A percentile compares a stretch with the other conserved stretches of the same genome.
Evolutionary conservation across 2,329 filamentous ascomycete genomes (phyloP).

Genomic region (Rhynchosporium graminicola): DNA sequence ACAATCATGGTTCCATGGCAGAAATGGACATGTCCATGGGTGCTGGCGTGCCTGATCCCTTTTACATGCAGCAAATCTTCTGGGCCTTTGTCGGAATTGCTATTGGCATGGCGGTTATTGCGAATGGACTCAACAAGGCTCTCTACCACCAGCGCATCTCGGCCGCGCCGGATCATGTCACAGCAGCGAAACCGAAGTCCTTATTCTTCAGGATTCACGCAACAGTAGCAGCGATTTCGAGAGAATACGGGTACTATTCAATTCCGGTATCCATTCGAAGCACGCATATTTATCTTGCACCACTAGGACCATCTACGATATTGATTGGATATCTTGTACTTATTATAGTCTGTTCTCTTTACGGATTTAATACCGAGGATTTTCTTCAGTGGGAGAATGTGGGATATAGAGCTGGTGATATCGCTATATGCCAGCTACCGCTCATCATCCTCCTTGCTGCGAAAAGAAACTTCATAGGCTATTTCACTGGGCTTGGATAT

Average conservation of each 20-base stretch:
- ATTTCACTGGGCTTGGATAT: slow-evolving; percentile 66
- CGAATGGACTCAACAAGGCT: slow-evolving; percentile 49
- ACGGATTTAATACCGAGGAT: slow-evolving; percentile 52
- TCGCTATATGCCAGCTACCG: slow-evolving; percentile 65
- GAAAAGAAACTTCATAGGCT: slow-evolving; percentile 60
- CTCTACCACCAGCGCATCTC: slow-evolving; percentile 54
- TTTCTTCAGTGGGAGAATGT: slow-evolving; percentile 55
- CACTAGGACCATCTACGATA: slow-evolving; percentile 44
- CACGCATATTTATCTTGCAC: slow-evolving; percentile 42
- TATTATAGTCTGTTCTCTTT: slow-evolving; percentile 57
- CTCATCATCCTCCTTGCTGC: slow-evolving; percentile 62
- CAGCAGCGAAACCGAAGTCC: slow-evolving; percentile 55
- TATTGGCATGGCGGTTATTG: slow-evolving; percentile 46
- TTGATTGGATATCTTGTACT: slow-evolving; percentile 50
- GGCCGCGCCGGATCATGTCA: slow-evolving; percentile 42
- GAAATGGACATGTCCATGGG: slow-evolving; percentile 15
- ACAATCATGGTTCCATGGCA: slow-evolving; percentile 20
- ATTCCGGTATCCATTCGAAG: slow-evolving; percentile 40
- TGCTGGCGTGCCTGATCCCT: slow-evolving; percentile 42
- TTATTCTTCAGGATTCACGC: slow-evolving; percentile 50
- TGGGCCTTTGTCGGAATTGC: slow-evolving; percentile 49
- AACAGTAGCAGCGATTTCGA: slow-evolving; percentile 53
- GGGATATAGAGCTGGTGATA: slow-evolving; percentile 65
- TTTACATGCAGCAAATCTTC: slow-evolving; percentile 48
- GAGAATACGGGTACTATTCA: slow-evolving; percentile 54